These are phyloP conservation scores for Holtermanniella nyarrowii DNA, from an alignment of 768 basidiomycete species.

Conservation along the genomic window DNA sequence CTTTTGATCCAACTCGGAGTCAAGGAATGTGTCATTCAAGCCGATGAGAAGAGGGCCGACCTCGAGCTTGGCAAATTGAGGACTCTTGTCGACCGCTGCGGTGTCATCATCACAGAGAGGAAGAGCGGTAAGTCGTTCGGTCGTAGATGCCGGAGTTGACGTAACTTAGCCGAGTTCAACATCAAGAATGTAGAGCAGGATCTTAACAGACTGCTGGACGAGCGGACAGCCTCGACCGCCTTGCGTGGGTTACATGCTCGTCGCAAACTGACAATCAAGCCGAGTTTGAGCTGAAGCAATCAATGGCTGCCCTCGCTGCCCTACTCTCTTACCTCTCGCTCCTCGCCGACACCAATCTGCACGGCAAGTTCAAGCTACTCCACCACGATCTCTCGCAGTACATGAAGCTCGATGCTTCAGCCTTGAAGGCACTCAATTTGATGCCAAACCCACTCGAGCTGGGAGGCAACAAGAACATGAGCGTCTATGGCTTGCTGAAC, in stretches of 20 bases:
- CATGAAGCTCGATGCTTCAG: slow-evolving; percentile 93
- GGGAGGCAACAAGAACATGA: slow-evolving; percentile 67
- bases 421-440: slow-evolving; percentile 76
- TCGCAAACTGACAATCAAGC: slow-evolving; percentile 46
- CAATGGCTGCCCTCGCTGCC: slow-evolving; percentile 70
- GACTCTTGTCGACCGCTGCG: slow-evolving; percentile 78
- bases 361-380: slow-evolving; percentile 65
- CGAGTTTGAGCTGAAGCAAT: slow-evolving; percentile 62
- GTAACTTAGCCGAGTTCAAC: slow-evolving; percentile 66
- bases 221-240: slow-evolving; percentile 44
- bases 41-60: slow-evolving; percentile 45
- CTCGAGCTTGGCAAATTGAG: slow-evolving; percentile 78
- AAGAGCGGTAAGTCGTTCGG: slow-evolving; percentile 55
- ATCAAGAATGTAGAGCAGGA: slow-evolving; percentile 71
- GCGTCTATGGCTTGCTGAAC: slow-evolving; percentile 78
- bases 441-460: slow-evolving; percentile 58
- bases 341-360: slow-evolving; percentile 63
- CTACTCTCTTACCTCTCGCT: slow-evolving; percentile 73
- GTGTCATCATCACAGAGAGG: slow-evolving; percentile 78
- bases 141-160: not conserved
- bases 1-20: slow-evolving; percentile 90
- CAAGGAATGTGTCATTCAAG: slow-evolving; percentile 82
- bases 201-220: slow-evolving; percentile 57
- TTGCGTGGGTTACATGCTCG: slow-evolving; percentile 47
- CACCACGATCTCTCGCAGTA: slow-evolving; percentile 87